These are phyloP conservation scores for Candida namnaoensis DNA, from an alignment of 805 yeast genomes.

Conservation along the genomic window DNA sequence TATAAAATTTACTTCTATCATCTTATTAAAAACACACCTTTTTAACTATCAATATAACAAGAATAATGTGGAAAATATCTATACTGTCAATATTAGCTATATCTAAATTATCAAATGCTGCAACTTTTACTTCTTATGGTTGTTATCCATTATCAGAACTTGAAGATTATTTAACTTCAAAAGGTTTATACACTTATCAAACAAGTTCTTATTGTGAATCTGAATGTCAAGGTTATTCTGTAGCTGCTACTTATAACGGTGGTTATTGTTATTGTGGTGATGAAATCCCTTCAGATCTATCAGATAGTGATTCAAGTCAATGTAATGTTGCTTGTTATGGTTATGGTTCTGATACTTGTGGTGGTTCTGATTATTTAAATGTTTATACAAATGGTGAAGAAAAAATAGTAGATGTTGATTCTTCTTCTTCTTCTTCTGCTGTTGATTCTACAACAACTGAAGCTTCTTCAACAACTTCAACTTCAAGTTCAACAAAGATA, in stretches of 20 bases:
- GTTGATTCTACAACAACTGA: slow-evolving; percentile 3
- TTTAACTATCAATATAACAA: too few relatives aligned
- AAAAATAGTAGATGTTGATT: slow-evolving; percentile 7
- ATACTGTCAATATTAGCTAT: too few relatives aligned
- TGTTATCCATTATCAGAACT: slow-evolving; percentile 24
- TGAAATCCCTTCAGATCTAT: slow-evolving; percentile 24
- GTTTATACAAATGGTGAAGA: slow-evolving; percentile 30
- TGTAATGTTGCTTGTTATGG: slow-evolving; percentile 51
- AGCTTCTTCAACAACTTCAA: slow-evolving; percentile 1
- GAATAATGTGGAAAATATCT: too few relatives aligned
- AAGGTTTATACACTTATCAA: slow-evolving; percentile 49
- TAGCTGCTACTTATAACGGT: slow-evolving; percentile 47
- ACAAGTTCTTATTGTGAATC: slow-evolving; percentile 47
- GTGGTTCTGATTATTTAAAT: slow-evolving; percentile 42
- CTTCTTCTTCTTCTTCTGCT: slow-evolving; percentile 1
- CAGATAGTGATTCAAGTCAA: slow-evolving; percentile 16
- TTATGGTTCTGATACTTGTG: slow-evolving; percentile 56
- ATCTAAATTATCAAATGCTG: background rate
- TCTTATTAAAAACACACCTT: too few relatives aligned
- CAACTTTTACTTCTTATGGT: slow-evolving; percentile 20
- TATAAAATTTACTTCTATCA: too few relatives aligned
- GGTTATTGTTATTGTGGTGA: slow-evolving; percentile 62
- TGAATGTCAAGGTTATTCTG: slow-evolving; percentile 38
- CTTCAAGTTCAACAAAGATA: background rate
- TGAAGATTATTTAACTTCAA: slow-evolving; percentile 16